phyloP scores from a whole-genome alignment of 768 basidiomycete genomes.

The Fomitopsis pulvina region DNA sequence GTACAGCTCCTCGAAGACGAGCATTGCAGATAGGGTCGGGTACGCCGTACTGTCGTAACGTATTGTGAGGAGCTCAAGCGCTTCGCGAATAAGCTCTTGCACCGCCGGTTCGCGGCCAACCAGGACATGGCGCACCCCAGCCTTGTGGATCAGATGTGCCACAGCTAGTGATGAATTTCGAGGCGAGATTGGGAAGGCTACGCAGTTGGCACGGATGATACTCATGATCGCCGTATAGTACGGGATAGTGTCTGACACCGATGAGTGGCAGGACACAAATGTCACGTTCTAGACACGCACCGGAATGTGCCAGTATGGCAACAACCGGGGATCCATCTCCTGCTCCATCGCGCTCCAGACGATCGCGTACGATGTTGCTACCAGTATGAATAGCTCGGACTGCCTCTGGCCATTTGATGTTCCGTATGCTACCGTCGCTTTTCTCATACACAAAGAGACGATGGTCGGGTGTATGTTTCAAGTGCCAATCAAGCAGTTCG shows the following conservation, averaged over 20 bases:
- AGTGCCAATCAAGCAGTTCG: constrained; percentile 31
- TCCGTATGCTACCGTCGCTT: constrained; percentile 8
- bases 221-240: constrained; percentile 14
- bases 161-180: constrained; percentile 26
- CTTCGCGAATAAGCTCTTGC: constrained; percentile 13
- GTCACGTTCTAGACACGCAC: background rate
- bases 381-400: constrained; percentile 22
- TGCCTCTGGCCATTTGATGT: constrained; percentile 21
- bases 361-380: constrained; percentile 12
- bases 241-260: constrained; percentile 19
- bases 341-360: constrained; percentile 5
- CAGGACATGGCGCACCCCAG: constrained; percentile 17
- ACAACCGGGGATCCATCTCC: constrained; percentile 16
- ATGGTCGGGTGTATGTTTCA: constrained; percentile 23
- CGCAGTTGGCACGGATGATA: constrained; percentile 13
- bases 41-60: background rate
- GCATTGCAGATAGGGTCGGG: constrained; percentile 6
- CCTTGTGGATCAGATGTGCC: constrained; percentile 24
- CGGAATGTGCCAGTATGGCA: constrained; percentile 18
- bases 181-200: constrained; percentile 27
- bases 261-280: background rate
- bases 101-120: constrained; percentile 23
- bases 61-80: constrained; percentile 14
- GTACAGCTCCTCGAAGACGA: constrained; percentile 13
- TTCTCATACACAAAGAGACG: constrained; percentile 24